Conservation (phyloP, 257 asterid genomes). For the Verbena officinalis region DNA sequence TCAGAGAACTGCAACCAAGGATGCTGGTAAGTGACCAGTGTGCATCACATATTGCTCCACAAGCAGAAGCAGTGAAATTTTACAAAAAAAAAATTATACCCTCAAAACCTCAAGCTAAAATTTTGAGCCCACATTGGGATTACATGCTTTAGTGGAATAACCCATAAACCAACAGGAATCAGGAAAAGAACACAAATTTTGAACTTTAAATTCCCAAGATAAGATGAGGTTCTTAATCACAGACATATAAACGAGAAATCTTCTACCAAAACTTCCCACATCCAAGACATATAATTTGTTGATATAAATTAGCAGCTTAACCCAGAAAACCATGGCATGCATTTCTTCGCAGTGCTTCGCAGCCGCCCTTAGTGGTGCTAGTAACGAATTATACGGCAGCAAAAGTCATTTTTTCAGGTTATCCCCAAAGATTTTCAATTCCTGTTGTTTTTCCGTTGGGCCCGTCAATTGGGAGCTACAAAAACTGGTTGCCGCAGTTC, state of each 20-base stretch:
- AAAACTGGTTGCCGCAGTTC: conserved; percentile 3
- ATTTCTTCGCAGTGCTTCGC: conserved; percentile 22
- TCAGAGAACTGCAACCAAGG: too few relatives aligned
- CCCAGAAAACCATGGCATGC: conserved; percentile 29
- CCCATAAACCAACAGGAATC: background rate
- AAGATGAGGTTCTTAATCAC: too few relatives aligned
- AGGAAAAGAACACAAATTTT: background rate
- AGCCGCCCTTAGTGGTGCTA: conserved; percentile 8
- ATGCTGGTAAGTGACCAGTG: background rate
- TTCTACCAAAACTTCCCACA: too few relatives aligned
- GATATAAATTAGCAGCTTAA: background rate
- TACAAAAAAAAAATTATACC: too few relatives aligned
- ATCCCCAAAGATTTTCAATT: conserved; percentile 29
- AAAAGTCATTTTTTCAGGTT: conserved; percentile 21
- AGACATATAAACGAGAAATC: too few relatives aligned
- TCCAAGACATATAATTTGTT: background rate
- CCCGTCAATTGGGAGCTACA: conserved; percentile 29
- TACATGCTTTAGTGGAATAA: background rate
- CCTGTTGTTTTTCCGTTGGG: conserved; percentile 25
- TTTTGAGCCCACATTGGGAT: background rate
- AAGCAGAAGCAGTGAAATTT: background rate
- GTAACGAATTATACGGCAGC: conserved; percentile 21
- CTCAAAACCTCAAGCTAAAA: background rate
- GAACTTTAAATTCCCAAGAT: background rate
- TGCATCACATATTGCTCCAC: background rate